Conservation (phyloP, 169 alveolate genomes). For the Eimeria falciformis region DNA sequence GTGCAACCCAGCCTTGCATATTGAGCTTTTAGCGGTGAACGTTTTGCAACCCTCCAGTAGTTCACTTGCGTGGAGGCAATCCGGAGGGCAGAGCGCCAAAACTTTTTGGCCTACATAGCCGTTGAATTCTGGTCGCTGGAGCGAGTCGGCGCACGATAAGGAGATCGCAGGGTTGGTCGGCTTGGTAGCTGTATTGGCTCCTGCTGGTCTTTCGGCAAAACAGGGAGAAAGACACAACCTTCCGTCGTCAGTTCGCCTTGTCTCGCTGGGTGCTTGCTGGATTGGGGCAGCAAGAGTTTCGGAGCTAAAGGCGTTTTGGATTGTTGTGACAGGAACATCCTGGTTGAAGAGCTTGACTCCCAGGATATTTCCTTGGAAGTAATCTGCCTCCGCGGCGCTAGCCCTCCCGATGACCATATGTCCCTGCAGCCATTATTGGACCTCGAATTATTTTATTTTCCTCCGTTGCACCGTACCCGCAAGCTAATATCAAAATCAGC, state of each 20-base stretch:
- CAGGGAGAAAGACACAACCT: constrained; percentile 77
- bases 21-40: constrained; percentile 89
- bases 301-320: constrained; percentile 33
- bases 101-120: constrained; percentile 82
- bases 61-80: constrained; percentile 84
- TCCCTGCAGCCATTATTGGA: constrained; percentile 30
- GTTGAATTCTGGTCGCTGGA: constrained; percentile 65
- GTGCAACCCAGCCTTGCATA: constrained; percentile 92
- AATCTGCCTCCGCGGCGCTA: constrained; percentile 85
- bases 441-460: background rate
- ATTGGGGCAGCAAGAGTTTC: constrained; percentile 14
- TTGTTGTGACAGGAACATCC: constrained; percentile 67
- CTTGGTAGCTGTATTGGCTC: background rate
- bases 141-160: constrained; percentile 47
- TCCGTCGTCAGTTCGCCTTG: constrained; percentile 76
- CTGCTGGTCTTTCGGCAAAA: constrained; percentile 39
- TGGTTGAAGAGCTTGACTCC: constrained; percentile 83
- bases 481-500: constrained; percentile 81
- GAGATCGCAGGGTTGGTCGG: constrained; percentile 64
- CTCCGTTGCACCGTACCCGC: constrained; percentile 43
- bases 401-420: constrained; percentile 82
- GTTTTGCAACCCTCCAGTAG: constrained; percentile 85
- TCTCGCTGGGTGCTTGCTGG: constrained; percentile 56
- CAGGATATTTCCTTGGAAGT: constrained; percentile 84
- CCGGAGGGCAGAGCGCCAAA: constrained; percentile 88